phyloP scores from a whole-genome alignment of 306 rosid species.

The Morella rubra region DNA sequence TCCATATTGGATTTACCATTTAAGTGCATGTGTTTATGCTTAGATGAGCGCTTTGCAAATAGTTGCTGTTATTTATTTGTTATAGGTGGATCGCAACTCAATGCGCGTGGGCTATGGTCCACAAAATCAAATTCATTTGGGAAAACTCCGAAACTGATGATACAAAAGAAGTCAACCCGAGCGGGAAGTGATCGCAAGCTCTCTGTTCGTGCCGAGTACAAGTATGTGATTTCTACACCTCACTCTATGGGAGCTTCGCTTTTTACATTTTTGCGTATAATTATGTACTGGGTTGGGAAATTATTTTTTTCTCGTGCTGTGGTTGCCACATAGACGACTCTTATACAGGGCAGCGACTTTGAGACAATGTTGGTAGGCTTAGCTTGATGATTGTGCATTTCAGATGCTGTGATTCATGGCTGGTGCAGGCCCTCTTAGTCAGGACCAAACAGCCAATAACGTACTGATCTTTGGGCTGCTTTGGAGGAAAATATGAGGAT shows the following conservation, averaged over 20 bases:
- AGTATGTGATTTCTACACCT: conserved; percentile 41
- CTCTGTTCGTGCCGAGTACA: conserved; percentile 60
- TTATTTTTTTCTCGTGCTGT: not conserved
- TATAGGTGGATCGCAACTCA: conserved; percentile 57
- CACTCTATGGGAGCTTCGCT: not conserved
- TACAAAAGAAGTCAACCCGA: conserved; percentile 47
- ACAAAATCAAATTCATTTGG: conserved; percentile 39
- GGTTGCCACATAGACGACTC: not conserved
- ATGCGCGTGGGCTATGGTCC: conserved; percentile 48
- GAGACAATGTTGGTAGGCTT: too few relatives aligned
- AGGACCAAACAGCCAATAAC: not conserved
- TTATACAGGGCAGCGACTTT: too few relatives aligned
- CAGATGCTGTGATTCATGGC: not conserved
- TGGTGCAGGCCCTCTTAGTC: not conserved
- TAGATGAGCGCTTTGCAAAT: not conserved
- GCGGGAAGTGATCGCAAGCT: conserved; percentile 41
- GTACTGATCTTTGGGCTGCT: not conserved
- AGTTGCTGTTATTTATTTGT: conserved; percentile 14
- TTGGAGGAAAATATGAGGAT: conserved; percentile 1
- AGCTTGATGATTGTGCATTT: not conserved
- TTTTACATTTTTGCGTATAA: not conserved
- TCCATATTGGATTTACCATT: not conserved
- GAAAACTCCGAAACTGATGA: conserved; percentile 45
- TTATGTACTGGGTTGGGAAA: not conserved
- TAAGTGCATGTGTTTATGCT: not conserved